A percentile compares a stretch with the other conserved stretches of the same genome.
Evolutionary conservation across 306 rosid species (phyloP).

Genomic region (barrel medic (Medicago truncatula)): MtrunA17r5.0-ANR NC_053047.1:16188501-16189000

Average conservation of each 20-base stretch:
- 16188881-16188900: no score
- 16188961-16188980: no score
- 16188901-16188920: not conserved
- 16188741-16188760: not conserved
- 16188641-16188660: not conserved
- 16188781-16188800: not conserved
- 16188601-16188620: not conserved
- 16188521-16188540: not conserved
- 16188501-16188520: constrained; percentile 44
- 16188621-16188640: not conserved
- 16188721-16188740: not conserved
- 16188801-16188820: not conserved
- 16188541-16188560: not conserved
- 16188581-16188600: not conserved
- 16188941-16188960: no score
- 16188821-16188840: not conserved
- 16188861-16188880: no score
- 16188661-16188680: not conserved
- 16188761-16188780: not conserved
- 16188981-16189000: no score
- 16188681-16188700: not conserved
- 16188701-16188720: not conserved
- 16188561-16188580: not conserved
- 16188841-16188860: no score
- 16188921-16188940: no score